A percentile compares a stretch with the other conserved stretches of the same genome.
phyloP scores from a whole-genome alignment of 148 eudicot species.

The Rhododendron henanense region DNA sequence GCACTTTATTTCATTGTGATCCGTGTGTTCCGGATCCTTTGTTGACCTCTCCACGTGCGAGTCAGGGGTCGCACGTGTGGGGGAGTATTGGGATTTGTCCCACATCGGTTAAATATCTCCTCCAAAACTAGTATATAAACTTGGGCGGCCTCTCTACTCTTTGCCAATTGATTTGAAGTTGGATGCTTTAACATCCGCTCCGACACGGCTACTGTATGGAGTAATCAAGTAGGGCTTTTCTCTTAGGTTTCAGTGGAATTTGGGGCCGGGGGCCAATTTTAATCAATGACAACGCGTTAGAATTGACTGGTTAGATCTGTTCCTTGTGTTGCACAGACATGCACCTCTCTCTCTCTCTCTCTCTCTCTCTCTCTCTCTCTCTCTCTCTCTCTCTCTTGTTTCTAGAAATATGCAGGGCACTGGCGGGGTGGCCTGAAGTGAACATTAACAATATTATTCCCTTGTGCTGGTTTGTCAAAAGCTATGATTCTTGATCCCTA shows the following conservation, averaged over 20 bases:
- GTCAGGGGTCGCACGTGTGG: no score
- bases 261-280: background rate
- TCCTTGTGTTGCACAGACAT: background rate
- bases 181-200: background rate
- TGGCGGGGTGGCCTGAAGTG: background rate
- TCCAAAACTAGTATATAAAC: no score
- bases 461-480: slow-evolving; percentile 4
- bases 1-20: no score
- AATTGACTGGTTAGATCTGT: slow-evolving; percentile 5
- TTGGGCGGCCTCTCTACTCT: no score
- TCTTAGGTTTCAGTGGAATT: background rate
- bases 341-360: background rate
- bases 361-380: background rate
- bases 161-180: no score
- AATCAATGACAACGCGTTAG: background rate
- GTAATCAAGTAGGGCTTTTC: background rate
- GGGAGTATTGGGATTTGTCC: no score
- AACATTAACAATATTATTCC: background rate
- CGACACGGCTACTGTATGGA: background rate
- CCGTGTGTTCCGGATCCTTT: no score
- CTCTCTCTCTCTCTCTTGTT: no score
- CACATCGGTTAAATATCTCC: no score
- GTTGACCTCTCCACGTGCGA: no score
- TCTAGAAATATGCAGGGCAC: background rate
- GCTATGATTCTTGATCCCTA: background rate